Conservation (phyloP, 768 basidiomycete species). For the Boletales sp. region DNA sequence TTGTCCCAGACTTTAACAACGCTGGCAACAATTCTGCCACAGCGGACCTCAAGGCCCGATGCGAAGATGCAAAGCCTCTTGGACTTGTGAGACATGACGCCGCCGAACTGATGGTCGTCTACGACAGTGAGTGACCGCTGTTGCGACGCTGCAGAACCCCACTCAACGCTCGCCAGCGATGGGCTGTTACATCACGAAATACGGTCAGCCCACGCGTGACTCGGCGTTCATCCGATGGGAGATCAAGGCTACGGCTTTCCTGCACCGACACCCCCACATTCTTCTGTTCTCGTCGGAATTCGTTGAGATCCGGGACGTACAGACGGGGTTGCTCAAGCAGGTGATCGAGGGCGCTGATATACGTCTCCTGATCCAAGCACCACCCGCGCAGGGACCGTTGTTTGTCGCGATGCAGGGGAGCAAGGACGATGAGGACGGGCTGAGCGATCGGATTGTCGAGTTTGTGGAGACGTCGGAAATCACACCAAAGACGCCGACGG, state of each 20-base stretch:
- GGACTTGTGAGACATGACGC: slow-evolving; percentile 58
- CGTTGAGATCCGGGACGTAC: slow-evolving; percentile 66
- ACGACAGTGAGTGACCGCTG: slow-evolving; percentile 53
- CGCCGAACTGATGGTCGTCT: slow-evolving; percentile 65
- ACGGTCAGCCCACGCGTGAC: slow-evolving; percentile 61
- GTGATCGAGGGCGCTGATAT: slow-evolving; percentile 75
- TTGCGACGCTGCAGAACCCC: neutral
- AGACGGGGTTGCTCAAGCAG: slow-evolving; percentile 70
- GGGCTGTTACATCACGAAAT: slow-evolving; percentile 72
- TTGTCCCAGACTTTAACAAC: slow-evolving; percentile 59
- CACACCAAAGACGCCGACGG: slow-evolving; percentile 31
- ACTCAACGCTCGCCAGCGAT: slow-evolving; percentile 43
- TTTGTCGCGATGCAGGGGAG: slow-evolving; percentile 62
- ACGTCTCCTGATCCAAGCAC: slow-evolving; percentile 52
- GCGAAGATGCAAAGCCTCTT: slow-evolving; percentile 57
- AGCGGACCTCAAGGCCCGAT: slow-evolving; percentile 52
- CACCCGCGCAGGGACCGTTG: slow-evolving; percentile 39
- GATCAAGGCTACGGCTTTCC: slow-evolving; percentile 58
- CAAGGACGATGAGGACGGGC: slow-evolving; percentile 52
- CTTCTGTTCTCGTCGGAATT: slow-evolving; percentile 73
- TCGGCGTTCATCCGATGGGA: slow-evolving; percentile 77
- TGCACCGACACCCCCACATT: slow-evolving; percentile 57
- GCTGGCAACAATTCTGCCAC: slow-evolving; percentile 38
- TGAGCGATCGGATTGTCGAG: slow-evolving; percentile 63
- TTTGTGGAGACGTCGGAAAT: slow-evolving; percentile 67